phyloP scores from a whole-genome alignment of 176 grass and related monocot genomes.

The Oryza punctata region DNA sequence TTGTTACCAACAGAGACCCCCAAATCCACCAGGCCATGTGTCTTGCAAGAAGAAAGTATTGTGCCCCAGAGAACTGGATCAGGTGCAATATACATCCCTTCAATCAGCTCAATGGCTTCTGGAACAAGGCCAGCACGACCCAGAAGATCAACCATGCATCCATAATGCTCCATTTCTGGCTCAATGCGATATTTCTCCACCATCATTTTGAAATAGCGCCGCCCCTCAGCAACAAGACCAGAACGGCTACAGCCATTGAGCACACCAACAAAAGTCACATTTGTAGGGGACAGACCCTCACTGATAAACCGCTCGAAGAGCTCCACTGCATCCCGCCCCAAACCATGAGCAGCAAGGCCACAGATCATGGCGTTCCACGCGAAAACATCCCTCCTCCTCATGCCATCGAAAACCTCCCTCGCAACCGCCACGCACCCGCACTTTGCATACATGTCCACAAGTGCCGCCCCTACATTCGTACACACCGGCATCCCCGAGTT shows the following conservation, averaged over 20 bases:
- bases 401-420: slow-evolving; percentile 49
- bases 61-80: slow-evolving; percentile 76
- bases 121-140: slow-evolving; percentile 56
- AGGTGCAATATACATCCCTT: slow-evolving; percentile 57
- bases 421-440: slow-evolving; percentile 51
- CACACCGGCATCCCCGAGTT: slow-evolving; percentile 17
- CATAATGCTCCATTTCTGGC: slow-evolving; percentile 75
- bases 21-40: slow-evolving; percentile 58
- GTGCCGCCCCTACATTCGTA: slow-evolving; percentile 37
- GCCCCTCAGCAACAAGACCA: slow-evolving; percentile 56
- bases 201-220: slow-evolving; percentile 56
- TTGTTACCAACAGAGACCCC: slow-evolving; percentile 59
- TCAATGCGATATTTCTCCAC: slow-evolving; percentile 54
- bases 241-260: slow-evolving; percentile 70
- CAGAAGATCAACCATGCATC: slow-evolving; percentile 75
- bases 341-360: slow-evolving; percentile 63
- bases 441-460: slow-evolving; percentile 84
- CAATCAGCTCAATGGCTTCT: slow-evolving; percentile 65
- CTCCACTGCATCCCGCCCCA: slow-evolving; percentile 47
- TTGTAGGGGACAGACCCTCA: slow-evolving; percentile 50
- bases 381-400: slow-evolving; percentile 57
- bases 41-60: slow-evolving; percentile 67
- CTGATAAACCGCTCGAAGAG: slow-evolving; percentile 57
- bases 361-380: slow-evolving; percentile 73
- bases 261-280: slow-evolving; percentile 71